A percentile compares a stretch with the other conserved stretches of the same genome.
These are phyloP conservation scores for Lactarius deliciosus DNA, from an alignment of 768 basidiomycete genomes.

Conservation along the genomic window DNA sequence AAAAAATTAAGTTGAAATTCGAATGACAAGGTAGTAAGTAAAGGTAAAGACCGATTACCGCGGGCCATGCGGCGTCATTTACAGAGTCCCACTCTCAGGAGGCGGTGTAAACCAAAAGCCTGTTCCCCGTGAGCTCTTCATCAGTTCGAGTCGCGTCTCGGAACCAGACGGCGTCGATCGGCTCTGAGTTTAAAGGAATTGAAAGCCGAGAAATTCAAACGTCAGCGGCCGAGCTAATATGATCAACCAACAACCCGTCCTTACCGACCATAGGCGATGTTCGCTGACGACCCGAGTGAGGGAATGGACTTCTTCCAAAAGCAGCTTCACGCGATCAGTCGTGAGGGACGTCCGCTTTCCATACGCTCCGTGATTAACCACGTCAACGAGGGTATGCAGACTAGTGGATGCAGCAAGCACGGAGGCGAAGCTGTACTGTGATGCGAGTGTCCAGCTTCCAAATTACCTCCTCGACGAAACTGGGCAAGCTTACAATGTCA, in stretches of 20 bases:
- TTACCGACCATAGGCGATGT: constrained; percentile 30
- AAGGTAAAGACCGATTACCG: constrained; percentile 20
- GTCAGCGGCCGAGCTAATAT: constrained; percentile 17
- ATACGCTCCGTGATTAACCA: constrained; percentile 19
- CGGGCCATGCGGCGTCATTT: constrained; percentile 25
- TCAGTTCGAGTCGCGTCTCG: constrained; percentile 24
- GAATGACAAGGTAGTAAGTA: constrained; percentile 15
- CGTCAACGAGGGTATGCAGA: constrained; percentile 27
- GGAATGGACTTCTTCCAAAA: constrained; percentile 25
- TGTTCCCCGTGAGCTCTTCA: constrained; percentile 24
- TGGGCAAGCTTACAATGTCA: constrained; percentile 23
- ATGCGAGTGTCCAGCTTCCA: constrained; percentile 2
- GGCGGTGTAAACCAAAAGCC: constrained; percentile 27
- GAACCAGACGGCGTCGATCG: constrained; percentile 21
- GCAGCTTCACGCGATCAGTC: constrained; percentile 24
- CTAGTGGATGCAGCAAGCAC: constrained; percentile 18
- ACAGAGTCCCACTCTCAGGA: constrained; percentile 21
- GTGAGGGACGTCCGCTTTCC: constrained; percentile 25
- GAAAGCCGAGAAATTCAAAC: constrained; percentile 19
- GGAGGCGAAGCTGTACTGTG: constrained; percentile 21
- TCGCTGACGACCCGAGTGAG: constrained; percentile 27
- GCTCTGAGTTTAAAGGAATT: constrained; percentile 22
- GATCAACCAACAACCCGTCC: background rate
- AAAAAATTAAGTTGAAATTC: constrained; percentile 23
- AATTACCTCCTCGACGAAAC: constrained; percentile 15